Evolutionary conservation across 2,329 filamentous ascomycete species (phyloP).

Genomic region (Penicillium sp.): DNA sequence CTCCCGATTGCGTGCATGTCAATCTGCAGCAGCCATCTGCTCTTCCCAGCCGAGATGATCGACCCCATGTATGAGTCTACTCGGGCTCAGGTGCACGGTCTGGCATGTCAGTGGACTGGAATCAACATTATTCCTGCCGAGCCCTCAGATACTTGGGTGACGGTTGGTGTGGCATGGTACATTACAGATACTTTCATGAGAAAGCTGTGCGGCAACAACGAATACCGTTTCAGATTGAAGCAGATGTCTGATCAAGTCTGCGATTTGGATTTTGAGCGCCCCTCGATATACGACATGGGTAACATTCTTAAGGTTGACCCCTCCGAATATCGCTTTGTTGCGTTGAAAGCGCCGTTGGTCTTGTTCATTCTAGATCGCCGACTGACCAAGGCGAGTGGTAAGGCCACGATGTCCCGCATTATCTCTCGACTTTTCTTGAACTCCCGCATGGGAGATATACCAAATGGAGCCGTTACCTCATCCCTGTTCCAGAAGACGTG

Average conservation of each 20-base stretch:
- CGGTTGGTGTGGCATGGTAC: constrained; percentile 82
- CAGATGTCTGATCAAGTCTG: constrained; percentile 71
- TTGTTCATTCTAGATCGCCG: constrained; percentile 89
- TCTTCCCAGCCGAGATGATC: constrained; percentile 76
- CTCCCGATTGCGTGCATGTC: constrained; percentile 72
- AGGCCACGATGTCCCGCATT: constrained; percentile 73
- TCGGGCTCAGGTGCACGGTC: constrained; percentile 67
- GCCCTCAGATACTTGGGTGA: constrained; percentile 74
- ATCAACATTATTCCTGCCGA: constrained; percentile 82
- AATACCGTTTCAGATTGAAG: constrained; percentile 86
- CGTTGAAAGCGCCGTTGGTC: constrained; percentile 79
- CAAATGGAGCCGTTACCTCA: constrained; percentile 60
- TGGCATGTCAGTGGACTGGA: constrained; percentile 89
- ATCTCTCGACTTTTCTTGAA: constrained; percentile 78
- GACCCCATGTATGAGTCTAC: constrained; percentile 77
- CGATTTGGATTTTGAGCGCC: constrained; percentile 69
- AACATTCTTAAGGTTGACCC: constrained; percentile 67
- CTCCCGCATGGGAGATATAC: constrained; percentile 70
- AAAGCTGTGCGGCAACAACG: constrained; percentile 84
- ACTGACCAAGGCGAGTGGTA: constrained; percentile 77
- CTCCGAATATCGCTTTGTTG: constrained; percentile 83
- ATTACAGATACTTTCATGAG: constrained; percentile 92
- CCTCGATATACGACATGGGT: constrained; percentile 73
- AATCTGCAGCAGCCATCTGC: constrained; percentile 73
- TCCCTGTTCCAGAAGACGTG: constrained; percentile 72